Base-by-base conservation (phyloP, 2,329 filamentous ascomycete genomes). In the Pseudogymnoascus sp. region DNA sequence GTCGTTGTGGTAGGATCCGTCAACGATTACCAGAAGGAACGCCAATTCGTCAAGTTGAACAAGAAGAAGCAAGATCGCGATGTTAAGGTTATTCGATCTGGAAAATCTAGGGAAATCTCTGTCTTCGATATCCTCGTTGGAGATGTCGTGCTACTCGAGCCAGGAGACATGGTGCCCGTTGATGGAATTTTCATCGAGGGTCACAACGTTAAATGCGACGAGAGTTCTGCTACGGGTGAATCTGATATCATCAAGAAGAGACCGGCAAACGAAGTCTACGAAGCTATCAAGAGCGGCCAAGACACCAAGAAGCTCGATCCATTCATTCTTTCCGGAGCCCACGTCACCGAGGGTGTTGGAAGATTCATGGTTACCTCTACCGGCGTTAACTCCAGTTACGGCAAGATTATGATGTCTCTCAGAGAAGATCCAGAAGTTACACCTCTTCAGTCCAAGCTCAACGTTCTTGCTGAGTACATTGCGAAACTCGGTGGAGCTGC, bases 11-110 rank as follows among this genome's bases (percentile, higher is more conserved):
- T 91, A 18, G 89, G 88, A 65, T 89, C 89, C n/a, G 77, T 87
- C 35, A 93, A 91, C 67, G 90, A 93, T 71, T 93, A 86, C 82
- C 89, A 93, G 70, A 92, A 92, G 74, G 89, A 92, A 72, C 82
- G 87, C 52, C 88, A 91, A 69, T 93, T 93, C 69, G 87, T 90
- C 40, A 91, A 90, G 73, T 77, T 93, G 64, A 92, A 92, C 75
- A 85, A 85, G 73, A 90, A 91, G 71, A 93, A 93, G 73, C 86
- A 91, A 59, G 87, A 91, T 70, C 83, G 89, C 33, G 78, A 83
- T 59, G 85, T 93, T 68, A 91, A 90, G 65, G 86, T 91, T 8
- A 78, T 90, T 60, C 86, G 90, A n/a, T 92, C 89, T 1, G 90
- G 89, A 31, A 85, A 81, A 68, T 86, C 85, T 0, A 80, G 82